Conservation (phyloP, 768 basidiomycete species). For the Leucogyrophana mollusca region DNA sequence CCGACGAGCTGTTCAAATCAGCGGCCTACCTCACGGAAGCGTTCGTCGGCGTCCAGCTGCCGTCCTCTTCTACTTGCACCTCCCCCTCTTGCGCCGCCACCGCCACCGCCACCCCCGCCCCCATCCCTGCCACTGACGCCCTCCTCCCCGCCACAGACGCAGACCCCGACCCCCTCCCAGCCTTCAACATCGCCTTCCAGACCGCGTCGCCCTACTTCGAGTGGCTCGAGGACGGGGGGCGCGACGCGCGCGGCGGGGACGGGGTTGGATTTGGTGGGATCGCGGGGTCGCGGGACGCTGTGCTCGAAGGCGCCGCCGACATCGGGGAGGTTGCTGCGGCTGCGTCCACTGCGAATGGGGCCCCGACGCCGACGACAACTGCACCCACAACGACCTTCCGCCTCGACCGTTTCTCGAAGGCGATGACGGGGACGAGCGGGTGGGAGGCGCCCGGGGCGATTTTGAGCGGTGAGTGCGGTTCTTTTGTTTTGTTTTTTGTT, state of each 20-base stretch:
- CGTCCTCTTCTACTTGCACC: not conserved
- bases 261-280: conserved; percentile 19
- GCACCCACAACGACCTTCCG: conserved; percentile 57
- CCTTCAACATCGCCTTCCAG: conserved; percentile 73
- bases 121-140: conserved; percentile 9
- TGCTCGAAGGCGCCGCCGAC: not conserved
- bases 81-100: too few species aligned
- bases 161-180: conserved; percentile 33
- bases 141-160: not conserved
- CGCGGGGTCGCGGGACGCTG: too few species aligned
- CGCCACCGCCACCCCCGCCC: too few species aligned
- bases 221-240: conserved; percentile 67
- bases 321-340: not conserved
- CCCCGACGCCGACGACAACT: too few species aligned
- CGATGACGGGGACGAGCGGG: conserved; percentile 70
- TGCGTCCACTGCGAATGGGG: not conserved
- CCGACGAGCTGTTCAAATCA: conserved; percentile 77
- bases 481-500: not conserved
- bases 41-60: conserved; percentile 35
- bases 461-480: conserved; percentile 47
- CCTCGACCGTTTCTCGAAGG: conserved; percentile 68
- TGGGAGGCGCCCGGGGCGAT: conserved; percentile 70
- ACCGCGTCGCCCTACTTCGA: conserved; percentile 57
- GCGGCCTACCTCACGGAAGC: conserved; percentile 75
- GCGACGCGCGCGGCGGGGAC: conserved; percentile 24